These are phyloP conservation scores for Claviceps digitariae DNA, from an alignment of 2,329 filamentous ascomycete genomes.

Conservation along the genomic window DNA sequence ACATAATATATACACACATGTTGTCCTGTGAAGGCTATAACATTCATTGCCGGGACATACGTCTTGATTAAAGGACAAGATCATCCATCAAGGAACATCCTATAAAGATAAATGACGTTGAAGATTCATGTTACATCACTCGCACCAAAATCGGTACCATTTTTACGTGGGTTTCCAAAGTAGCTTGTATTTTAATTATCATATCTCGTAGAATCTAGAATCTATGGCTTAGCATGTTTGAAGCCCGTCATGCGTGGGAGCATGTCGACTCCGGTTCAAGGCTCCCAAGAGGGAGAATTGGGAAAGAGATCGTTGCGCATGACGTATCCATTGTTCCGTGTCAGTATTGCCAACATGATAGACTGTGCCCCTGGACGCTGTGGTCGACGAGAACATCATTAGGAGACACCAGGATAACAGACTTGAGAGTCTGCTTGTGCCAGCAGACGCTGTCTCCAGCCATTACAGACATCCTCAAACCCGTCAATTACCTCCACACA, in stretches of 20 bases:
- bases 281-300: background rate
- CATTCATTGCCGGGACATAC: background rate
- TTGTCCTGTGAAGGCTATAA: background rate
- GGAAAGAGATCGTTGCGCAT: background rate
- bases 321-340: background rate
- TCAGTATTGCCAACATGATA: background rate
- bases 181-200: background rate
- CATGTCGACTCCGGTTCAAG: background rate
- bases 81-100: background rate
- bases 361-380: background rate
- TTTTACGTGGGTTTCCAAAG: background rate
- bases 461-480: slow-evolving; percentile 81
- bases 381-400: background rate
- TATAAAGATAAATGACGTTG: background rate
- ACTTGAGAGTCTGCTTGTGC: slow-evolving; percentile 43
- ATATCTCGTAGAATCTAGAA: background rate
- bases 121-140: background rate
- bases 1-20: no score
- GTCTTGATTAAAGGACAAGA: background rate
- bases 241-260: background rate
- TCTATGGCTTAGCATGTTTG: background rate
- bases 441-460: slow-evolving; percentile 65
- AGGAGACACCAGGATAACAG: slow-evolving; percentile 8
- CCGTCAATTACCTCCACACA: slow-evolving; percentile 83
- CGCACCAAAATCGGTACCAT: background rate